These are phyloP conservation scores for Pholiota molesta DNA, from an alignment of 768 basidiomycete species.

Conservation along the genomic window DNA sequence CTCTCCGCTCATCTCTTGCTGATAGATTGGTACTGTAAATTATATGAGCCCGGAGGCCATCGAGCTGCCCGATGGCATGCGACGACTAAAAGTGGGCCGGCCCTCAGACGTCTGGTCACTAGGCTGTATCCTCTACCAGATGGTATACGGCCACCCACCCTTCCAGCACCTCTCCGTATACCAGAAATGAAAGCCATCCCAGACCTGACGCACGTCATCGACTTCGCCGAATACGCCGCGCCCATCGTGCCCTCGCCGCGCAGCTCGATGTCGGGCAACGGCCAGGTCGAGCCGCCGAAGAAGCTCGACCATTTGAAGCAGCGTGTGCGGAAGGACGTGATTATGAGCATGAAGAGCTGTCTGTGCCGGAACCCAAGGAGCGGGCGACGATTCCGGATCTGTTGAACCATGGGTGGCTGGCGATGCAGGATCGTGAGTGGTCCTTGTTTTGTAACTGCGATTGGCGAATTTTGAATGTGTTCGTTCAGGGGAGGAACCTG, in stretches of 20 bases:
- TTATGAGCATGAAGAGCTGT: constrained; percentile 83
- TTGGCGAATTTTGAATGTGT: neutral
- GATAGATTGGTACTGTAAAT: constrained; percentile 92
- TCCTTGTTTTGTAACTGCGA: neutral
- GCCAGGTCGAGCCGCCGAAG: constrained; percentile 46
- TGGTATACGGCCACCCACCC: constrained; percentile 94
- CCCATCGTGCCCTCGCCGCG: constrained; percentile 49
- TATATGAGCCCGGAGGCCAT: constrained; percentile 99
- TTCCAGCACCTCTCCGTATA: constrained; percentile 84
- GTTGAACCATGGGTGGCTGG: constrained; percentile 79
- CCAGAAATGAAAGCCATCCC: constrained; percentile 96
- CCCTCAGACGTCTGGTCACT: constrained; percentile 98
- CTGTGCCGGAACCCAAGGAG: constrained; percentile 79
- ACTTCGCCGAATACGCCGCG: constrained; percentile 74
- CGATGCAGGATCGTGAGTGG: constrained; percentile 58
- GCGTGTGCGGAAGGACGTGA: constrained; percentile 74
- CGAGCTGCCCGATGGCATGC: constrained; percentile 83
- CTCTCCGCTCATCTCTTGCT: neutral
- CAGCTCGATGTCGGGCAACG: constrained; percentile 27
- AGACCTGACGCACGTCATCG: constrained; percentile 72
- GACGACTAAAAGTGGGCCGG: constrained; percentile 91
- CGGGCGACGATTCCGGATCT: constrained; percentile 88
- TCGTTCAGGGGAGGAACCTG: neutral
- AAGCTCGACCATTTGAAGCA: constrained; percentile 71
- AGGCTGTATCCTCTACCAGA: constrained; percentile 97